Evolutionary conservation across 345 rosid species (phyloP), one percentile per base, ranked within the genome.

Genomic region (Hibiscus syriacus): DNA sequence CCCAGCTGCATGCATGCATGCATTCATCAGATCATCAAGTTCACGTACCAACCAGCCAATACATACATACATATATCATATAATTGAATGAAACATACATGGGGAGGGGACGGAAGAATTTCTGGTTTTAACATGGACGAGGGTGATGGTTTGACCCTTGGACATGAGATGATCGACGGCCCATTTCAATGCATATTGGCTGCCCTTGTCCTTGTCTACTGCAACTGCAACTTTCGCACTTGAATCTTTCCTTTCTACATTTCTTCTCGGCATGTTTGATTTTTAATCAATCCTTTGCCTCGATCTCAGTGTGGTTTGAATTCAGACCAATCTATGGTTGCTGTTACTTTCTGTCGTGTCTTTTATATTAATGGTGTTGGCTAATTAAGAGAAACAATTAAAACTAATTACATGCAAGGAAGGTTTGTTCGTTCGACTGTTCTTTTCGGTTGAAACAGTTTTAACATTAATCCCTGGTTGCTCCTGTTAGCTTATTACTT

Each of bases 181-280:
- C 98, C 98, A 92, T 80, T 76, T 90, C 56, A 92, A 74, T 14
- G 96, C 96, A 38, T 82, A 73, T n/a, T 88, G 93, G 80, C 98
- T 87, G 11, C 82, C 85, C 72, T 85, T 92, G 73, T 92, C 96
- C 71, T 68, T 87, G 74, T 90, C 92, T 2, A 90, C 74, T 14
- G 96, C 98, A 59, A 90, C 87, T 0, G 82, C 86, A n/a, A 86
- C 87, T 0, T 79, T 85, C 20, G 83, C 66, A 26, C 2, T 70
- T 11, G 55, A 79, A 8, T 80, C 85, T 38, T 29, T 72, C 29
- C 55, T 67, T 46, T 71, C 82, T 64, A 38, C 70, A 34, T 25
- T 54, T 55, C 69, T 66, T 76, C 63, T 70, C 0, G 55, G 53
- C 69, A 67, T 74, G 10, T 20, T 19, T 19, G 1, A 4, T 14